Evolutionary conservation across 2,329 filamentous ascomycete genomes (phyloP).

Genomic region (Amauroascus niger): DNA sequence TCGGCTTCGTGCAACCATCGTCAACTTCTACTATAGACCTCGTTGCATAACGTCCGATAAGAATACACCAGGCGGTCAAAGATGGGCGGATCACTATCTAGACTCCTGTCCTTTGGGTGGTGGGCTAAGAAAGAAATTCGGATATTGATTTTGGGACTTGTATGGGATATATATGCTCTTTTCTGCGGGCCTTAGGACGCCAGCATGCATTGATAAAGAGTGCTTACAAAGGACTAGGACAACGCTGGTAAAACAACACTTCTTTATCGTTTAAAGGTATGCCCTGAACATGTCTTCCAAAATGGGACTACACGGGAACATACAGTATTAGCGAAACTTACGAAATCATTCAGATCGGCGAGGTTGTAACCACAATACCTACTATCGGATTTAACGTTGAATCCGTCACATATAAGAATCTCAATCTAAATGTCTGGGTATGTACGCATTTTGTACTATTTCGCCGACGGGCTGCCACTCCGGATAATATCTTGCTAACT

Average conservation of each 20-base stretch:
- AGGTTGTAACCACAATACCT: slow-evolving; percentile 97
- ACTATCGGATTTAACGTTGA: slow-evolving; percentile 99
- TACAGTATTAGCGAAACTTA: neutral
- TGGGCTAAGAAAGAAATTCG: slow-evolving; percentile 97
- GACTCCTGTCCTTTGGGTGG: slow-evolving; percentile 57
- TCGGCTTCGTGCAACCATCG: neutral
- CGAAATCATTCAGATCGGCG: slow-evolving; percentile 61
- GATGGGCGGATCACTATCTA: slow-evolving; percentile 50
- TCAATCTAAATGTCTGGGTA: slow-evolving; percentile 99
- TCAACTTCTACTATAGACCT: neutral
- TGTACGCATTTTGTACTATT: slow-evolving; percentile 22
- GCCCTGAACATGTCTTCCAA: neutral
- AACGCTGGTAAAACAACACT: slow-evolving; percentile 98
- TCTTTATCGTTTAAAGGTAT: slow-evolving; percentile 87
- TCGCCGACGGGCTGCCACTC: neutral
- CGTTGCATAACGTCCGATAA: slow-evolving; percentile 6
- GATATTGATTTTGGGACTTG: slow-evolving; percentile 87
- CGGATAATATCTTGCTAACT: neutral
- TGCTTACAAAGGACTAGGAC: slow-evolving; percentile 51
- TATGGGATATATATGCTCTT: slow-evolving; percentile 40
- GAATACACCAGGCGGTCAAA: slow-evolving; percentile 14
- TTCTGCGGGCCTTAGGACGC: slow-evolving; percentile 8
- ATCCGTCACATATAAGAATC: slow-evolving; percentile 94
- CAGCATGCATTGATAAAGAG: neutral
- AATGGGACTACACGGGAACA: neutral